A percentile compares a stretch with the other conserved stretches of the same genome.
phyloP scores from a whole-genome alignment of 768 basidiomycete genomes.

The Hortiboletus campestris region DNA sequence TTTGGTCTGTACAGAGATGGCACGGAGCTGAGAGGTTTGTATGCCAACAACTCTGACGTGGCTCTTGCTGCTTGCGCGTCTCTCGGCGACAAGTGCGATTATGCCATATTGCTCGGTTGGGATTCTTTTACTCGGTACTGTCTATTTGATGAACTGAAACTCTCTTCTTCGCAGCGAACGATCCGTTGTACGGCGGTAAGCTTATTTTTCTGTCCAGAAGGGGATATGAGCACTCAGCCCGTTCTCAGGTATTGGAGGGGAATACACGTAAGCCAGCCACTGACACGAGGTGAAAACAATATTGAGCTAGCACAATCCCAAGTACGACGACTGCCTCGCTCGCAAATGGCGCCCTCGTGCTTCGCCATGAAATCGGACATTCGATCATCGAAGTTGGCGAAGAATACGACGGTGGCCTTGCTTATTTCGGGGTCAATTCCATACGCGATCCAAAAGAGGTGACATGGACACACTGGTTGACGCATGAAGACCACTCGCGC shows the following conservation, averaged over 20 bases:
- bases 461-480: conserved; percentile 75
- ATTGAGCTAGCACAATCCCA: not conserved
- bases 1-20: conserved; percentile 78
- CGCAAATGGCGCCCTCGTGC: conserved; percentile 70
- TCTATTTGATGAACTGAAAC: conserved; percentile 7
- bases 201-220: not conserved
- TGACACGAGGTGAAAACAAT: not conserved
- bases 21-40: conserved; percentile 72
- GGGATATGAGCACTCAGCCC: not conserved
- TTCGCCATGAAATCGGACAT: conserved; percentile 80
- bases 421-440: conserved; percentile 71
- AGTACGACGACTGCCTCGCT: conserved; percentile 76
- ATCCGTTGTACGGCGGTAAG: conserved; percentile 75
- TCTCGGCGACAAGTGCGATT: conserved; percentile 64
- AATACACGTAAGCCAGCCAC: conserved; percentile 62
- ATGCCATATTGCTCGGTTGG: conserved; percentile 71
- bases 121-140: conserved; percentile 6
- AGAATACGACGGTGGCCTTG: conserved; percentile 78
- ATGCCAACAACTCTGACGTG: conserved; percentile 63
- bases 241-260: conserved; percentile 64
- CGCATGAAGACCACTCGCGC: conserved; percentile 35
- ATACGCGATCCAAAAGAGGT: conserved; percentile 43
- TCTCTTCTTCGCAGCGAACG: conserved; percentile 52
- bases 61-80: conserved; percentile 68
- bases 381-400: conserved; percentile 78